Evolutionary conservation across 495 filamentous ascomycete species (phyloP).

Genomic region (Cudoniella acicularis): DNA sequence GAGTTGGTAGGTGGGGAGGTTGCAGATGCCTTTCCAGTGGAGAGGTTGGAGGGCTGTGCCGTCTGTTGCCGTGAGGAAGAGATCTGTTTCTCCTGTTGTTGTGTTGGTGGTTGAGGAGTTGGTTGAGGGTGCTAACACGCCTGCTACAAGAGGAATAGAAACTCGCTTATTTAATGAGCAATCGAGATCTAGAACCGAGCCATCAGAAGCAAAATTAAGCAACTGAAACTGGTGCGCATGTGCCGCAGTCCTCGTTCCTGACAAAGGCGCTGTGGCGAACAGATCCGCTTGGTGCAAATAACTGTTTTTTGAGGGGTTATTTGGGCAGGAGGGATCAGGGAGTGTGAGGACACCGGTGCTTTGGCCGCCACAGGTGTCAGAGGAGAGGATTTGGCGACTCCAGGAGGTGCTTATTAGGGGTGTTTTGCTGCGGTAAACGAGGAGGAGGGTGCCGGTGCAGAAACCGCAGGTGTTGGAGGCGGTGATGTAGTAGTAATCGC

Average conservation of each 20-base stretch:
- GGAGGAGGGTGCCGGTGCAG: conserved; percentile 16
- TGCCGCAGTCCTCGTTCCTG: conserved; percentile 8
- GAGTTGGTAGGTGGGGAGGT: conserved; percentile 16
- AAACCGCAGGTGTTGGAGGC: conserved; percentile 21
- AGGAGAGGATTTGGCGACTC: conserved; percentile 11
- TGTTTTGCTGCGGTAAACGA: conserved; percentile 13
- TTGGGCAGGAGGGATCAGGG: background rate
- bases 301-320: background rate
- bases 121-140: background rate
- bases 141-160: background rate
- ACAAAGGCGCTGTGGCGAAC: conserved; percentile 5
- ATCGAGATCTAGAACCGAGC: conserved; percentile 3
- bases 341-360: conserved; percentile 10
- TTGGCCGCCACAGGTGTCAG: conserved; percentile 19
- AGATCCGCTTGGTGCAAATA: conserved; percentile 20
- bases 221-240: conserved; percentile 19
- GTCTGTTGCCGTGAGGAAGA: conserved; percentile 8
- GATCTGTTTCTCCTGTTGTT: no score
- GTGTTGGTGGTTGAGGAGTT: no score
- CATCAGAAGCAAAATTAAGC: conserved; percentile 7
- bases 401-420: conserved; percentile 9
- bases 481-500: conserved; percentile 18
- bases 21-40: conserved; percentile 4
- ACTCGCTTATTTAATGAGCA: conserved; percentile 8
- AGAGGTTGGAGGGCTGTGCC: background rate